A percentile compares a stretch with the other conserved stretches of the same genome.
phyloP scores from a whole-genome alignment of 177 flowering plant genomes.

The Telopea speciosissima region DNA sequence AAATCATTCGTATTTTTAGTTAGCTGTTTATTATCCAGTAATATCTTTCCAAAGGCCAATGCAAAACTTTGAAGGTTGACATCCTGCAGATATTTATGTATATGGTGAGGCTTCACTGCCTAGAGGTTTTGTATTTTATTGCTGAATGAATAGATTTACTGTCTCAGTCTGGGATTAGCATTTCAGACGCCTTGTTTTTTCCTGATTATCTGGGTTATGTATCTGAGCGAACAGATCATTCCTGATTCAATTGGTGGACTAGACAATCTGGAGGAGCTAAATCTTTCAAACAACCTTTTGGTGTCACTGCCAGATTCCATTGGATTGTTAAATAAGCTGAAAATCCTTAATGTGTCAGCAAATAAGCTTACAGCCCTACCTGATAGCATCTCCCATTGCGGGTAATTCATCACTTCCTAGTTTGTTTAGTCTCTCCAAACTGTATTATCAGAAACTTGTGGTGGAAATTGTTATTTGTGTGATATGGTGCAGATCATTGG shows the following conservation, averaged over 20 bases:
- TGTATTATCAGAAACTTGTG: not conserved
- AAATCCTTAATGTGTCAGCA: conserved; percentile 59
- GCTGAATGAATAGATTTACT: not conserved
- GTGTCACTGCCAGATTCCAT: conserved; percentile 81
- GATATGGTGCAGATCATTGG: conserved; percentile 52
- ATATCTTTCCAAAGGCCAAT: too few relatives aligned
- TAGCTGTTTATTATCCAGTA: too few relatives aligned
- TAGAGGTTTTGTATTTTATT: too few relatives aligned
- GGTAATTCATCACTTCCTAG: conserved; percentile 33
- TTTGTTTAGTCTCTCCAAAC: not conserved
- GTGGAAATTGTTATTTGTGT: not conserved
- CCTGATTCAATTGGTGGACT: conserved; percentile 91
- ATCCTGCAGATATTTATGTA: too few relatives aligned
- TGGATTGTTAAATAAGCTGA: conserved; percentile 65
- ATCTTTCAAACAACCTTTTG: conserved; percentile 64
- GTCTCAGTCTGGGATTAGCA: not conserved
- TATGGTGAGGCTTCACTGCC: too few relatives aligned
- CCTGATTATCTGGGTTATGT: conserved; percentile 1
- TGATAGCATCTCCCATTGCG: conserved; percentile 78
- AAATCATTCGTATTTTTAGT: too few relatives aligned
- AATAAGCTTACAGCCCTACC: conserved; percentile 73
- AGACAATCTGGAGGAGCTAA: conserved; percentile 68
- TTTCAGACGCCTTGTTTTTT: not conserved
- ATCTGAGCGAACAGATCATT: conserved; percentile 40
- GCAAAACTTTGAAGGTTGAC: too few relatives aligned